A percentile compares a stretch with the other conserved stretches of the same genome.
phyloP scores from a whole-genome alignment of 192 early-diverging fungal genomes.

The Fimicolochytrium jonesii region DNA sequence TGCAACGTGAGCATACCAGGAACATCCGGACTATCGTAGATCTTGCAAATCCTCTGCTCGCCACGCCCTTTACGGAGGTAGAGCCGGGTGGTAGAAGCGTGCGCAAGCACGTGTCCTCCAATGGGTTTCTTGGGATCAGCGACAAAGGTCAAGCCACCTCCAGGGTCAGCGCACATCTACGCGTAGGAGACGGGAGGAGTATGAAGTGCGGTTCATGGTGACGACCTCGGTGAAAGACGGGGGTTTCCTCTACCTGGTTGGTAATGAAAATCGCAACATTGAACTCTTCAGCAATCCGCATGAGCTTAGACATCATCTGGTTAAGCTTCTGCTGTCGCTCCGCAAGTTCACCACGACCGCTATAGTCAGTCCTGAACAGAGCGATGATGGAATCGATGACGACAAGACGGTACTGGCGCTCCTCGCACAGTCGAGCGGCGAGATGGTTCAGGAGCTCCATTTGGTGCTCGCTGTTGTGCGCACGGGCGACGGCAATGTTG shows the following conservation, averaged over 20 bases:
- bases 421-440: slow-evolving; percentile 67
- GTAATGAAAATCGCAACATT: slow-evolving; percentile 81
- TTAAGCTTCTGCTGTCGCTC: slow-evolving; percentile 81
- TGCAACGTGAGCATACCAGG: slow-evolving; percentile 39
- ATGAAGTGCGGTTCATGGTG: too few species aligned
- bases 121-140: slow-evolving; percentile 87
- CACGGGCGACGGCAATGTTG: slow-evolving; percentile 75
- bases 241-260: slow-evolving; percentile 43
- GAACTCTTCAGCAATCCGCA: slow-evolving; percentile 78
- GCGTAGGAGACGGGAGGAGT: background rate
- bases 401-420: slow-evolving; percentile 39
- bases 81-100: slow-evolving; percentile 70
- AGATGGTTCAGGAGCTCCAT: slow-evolving; percentile 73
- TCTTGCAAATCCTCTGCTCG: slow-evolving; percentile 73
- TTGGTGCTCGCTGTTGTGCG: slow-evolving; percentile 82
- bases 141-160: slow-evolving; percentile 67
- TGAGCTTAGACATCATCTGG: slow-evolving; percentile 62
- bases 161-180: slow-evolving; percentile 54
- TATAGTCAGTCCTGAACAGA: slow-evolving; percentile 76
- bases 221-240: background rate
- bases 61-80: slow-evolving; percentile 78
- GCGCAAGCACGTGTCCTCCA: slow-evolving; percentile 73
- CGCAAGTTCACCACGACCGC: slow-evolving; percentile 79
- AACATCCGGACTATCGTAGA: slow-evolving; percentile 81
- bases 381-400: slow-evolving; percentile 80